Base-by-base conservation (phyloP, 768 basidiomycete genomes). In the Epithele typhae region DNA sequence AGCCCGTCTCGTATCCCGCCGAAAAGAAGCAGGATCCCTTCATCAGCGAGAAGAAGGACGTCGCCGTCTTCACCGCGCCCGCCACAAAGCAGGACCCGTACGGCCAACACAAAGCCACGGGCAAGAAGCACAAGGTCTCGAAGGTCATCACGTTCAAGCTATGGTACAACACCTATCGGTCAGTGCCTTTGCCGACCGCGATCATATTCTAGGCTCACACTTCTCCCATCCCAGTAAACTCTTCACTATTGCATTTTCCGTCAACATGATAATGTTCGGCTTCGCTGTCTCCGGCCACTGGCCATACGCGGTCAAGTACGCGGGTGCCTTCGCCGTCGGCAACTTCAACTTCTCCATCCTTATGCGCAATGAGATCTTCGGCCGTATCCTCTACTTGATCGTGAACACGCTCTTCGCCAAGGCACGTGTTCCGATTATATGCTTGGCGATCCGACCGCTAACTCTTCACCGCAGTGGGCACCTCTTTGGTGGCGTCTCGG, bases 121-220 rank as follows among this genome's bases (percentile, higher is more conserved):
- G 69, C 25, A 82, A 78, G 70, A 75, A 72, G 62, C 75, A 79
- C 58, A 30, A 30, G 19, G 73, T 72, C 23, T 78, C 83, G 1
- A 76, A 71, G 48, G 82, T 80, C 70, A 73, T 82, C 30, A 61
- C 72, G 38, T 79, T 81, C 61, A 74, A 74, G 46, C 63, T 88
- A 21, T 90, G 87, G 87, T 89, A 82, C 64, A 86, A 91, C 56
- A 82, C 81, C 0, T 90, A 91, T 58, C 72, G 84, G 87, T 82
- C 48, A 7, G 72, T 52, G 4, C 15, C 6, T 6, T n/a, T 10
- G 17, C 21, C 14, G 34, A 10, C n/a, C 25, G 23, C 4, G 1
- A n/a, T 36, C 2, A 17, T 25, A 15, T 30, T 15, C 18, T 35
- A 3, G 7, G 6, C 34, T 23, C 48, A 55, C 18, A 35, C 46